Base-by-base conservation (phyloP, 257 asterid genomes). In the Thymus quinquecostatus region DNA sequence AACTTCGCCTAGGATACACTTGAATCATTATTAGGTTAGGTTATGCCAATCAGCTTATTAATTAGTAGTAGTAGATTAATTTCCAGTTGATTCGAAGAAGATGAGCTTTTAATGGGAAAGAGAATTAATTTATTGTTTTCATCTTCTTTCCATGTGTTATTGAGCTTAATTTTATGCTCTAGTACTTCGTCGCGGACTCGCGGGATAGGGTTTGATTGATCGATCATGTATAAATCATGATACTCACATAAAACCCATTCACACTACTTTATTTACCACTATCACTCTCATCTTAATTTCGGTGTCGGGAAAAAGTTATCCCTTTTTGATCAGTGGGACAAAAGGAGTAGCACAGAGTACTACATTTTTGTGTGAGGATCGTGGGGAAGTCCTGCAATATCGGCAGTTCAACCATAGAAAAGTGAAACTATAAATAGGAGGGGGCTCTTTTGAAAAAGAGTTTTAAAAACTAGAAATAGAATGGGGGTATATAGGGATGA, bases 1-100 rank as follows among this genome's bases (percentile, higher is more conserved):
- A 94, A 66, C 99, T 94, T 71, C 83, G 99, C 29, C 96, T 94
- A 5, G 99, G 99, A 28, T 92, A 75, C 63, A 58, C 68, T 74
- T 80, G 0, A 36, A 21, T 21, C 21, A 21, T 21, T 21, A 21
- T 21, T 21, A 21, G 21, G 21, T 36, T 0, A 75, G 73, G 21
- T 21, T 62, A 45, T 59, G 58, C n/a, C 45, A 8, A 4, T 12
- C 27, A 51, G 56, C 13, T 13, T 2, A 36, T 43, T 2, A 30
- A 28, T 28, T 21, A 21, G 21, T 14, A 10, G 6, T 6, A 38
- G 38, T 4, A 34, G 28, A 5, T 21, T 21, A 21, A 2, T 44
- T 64, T 11, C 33, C 10, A 57, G 53, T 53, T 66, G 44, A 64
- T 34, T 55, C 40, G 60, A 40, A 49, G 13, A 40, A 21, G 51